Conservation (phyloP, 495 filamentous ascomycete species). For the Eremomyces bilateralis region DNA sequence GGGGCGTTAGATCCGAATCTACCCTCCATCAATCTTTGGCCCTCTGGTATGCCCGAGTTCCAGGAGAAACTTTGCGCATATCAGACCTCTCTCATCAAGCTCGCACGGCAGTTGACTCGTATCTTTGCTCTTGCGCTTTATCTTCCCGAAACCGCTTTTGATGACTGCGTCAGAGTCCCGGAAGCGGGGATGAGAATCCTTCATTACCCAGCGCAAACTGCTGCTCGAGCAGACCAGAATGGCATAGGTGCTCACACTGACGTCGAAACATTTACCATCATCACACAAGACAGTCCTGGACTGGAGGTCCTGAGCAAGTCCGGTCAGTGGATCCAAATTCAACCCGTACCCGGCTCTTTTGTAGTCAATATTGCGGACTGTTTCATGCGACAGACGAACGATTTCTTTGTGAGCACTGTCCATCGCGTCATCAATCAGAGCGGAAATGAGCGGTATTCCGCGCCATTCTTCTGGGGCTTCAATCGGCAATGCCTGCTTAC, state of each 20-base stretch:
- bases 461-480: constrained; percentile 11
- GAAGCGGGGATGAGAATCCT: background rate
- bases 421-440: constrained; percentile 8
- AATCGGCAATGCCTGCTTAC: too few species aligned
- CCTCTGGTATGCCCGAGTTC: background rate
- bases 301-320: constrained; percentile 29
- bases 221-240: background rate
- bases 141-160: background rate
- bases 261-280: constrained; percentile 28
- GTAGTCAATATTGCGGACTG: constrained; percentile 12
- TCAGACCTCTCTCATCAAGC: background rate
- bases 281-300: constrained; percentile 24
- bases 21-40: background rate
- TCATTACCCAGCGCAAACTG: background rate
- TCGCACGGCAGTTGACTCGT: background rate
- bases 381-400: constrained; percentile 11
- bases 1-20: too few species aligned
- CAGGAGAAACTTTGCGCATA: background rate
- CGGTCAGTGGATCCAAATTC: constrained; percentile 23
- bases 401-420: constrained; percentile 6
- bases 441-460: constrained; percentile 6
- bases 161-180: constrained; percentile 5
- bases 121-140: background rate
- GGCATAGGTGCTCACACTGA: constrained; percentile 14
- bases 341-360: constrained; percentile 21